Evolutionary conservation across 768 basidiomycete genomes (phyloP).

Genomic region (Pisolithus albus): DNA sequence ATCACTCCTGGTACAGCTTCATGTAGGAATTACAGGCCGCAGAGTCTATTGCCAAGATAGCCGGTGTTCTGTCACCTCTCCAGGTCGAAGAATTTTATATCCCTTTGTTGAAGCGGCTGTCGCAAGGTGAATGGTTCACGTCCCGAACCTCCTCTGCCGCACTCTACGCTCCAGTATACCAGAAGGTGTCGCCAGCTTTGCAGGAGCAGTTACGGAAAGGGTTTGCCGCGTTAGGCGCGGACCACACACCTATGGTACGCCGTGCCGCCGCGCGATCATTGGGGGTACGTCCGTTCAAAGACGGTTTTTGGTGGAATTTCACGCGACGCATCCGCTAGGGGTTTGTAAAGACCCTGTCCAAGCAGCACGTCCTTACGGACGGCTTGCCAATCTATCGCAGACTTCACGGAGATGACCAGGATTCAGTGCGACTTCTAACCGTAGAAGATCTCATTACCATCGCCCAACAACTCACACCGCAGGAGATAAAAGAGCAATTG

Average conservation of each 20-base stretch:
- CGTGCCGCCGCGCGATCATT: slow-evolving; percentile 95
- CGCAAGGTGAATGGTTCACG: slow-evolving; percentile 97
- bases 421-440: slow-evolving; percentile 92
- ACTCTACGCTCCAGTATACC: slow-evolving; percentile 85
- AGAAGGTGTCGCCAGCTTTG: slow-evolving; percentile 59
- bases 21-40: slow-evolving; percentile 58
- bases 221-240: slow-evolving; percentile 74
- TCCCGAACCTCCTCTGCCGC: slow-evolving; percentile 94
- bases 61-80: slow-evolving; percentile 61
- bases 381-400: slow-evolving; percentile 89
- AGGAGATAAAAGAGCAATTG: slow-evolving; percentile 89
- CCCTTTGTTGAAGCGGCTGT: slow-evolving; percentile 82
- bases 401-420: slow-evolving; percentile 94
- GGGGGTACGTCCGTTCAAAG: slow-evolving; percentile 54
- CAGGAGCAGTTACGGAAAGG: slow-evolving; percentile 88
- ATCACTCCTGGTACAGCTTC: background rate
- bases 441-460: slow-evolving; percentile 94
- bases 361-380: slow-evolving; percentile 77
- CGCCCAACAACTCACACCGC: slow-evolving; percentile 72
- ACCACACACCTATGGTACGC: slow-evolving; percentile 98
- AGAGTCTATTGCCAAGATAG: slow-evolving; percentile 90
- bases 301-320: slow-evolving; percentile 8
- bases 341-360: slow-evolving; percentile 70
- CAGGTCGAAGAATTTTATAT: slow-evolving; percentile 90
- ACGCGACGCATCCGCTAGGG: slow-evolving; percentile 41